These are phyloP conservation scores for Pythium dissimile DNA, from an alignment of 352 stramenopile species.

Conservation along the genomic window DNA sequence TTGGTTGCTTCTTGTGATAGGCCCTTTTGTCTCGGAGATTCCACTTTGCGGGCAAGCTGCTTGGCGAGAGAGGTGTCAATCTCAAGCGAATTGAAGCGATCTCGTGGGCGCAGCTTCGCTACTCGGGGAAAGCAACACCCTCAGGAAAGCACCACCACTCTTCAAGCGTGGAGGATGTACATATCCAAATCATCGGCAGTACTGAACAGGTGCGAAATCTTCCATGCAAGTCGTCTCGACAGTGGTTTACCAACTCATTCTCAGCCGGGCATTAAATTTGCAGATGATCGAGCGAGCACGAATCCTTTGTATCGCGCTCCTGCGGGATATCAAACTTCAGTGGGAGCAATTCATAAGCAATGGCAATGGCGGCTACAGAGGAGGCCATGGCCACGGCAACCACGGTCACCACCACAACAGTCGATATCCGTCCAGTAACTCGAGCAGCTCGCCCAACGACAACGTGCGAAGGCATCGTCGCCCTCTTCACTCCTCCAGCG, in stretches of 20 bases:
- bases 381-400: not conserved
- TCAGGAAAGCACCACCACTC: constrained; percentile 19
- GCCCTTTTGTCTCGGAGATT: constrained; percentile 54
- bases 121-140: constrained; percentile 38
- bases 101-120: constrained; percentile 50
- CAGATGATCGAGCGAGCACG: constrained; percentile 34
- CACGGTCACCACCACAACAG: not conserved
- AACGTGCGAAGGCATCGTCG: constrained; percentile 15
- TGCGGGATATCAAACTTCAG: constrained; percentile 51
- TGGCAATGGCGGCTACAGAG: not conserved
- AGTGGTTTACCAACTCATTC: not conserved
- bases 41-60: constrained; percentile 54
- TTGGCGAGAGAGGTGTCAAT: constrained; percentile 60
- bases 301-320: constrained; percentile 33
- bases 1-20: no score
- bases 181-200: constrained; percentile 52
- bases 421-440: not conserved
- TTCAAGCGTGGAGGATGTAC: constrained; percentile 27
- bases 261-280: constrained; percentile 1
- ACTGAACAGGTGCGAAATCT: constrained; percentile 36
- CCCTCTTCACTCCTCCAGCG: constrained; percentile 5
- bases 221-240: not conserved
- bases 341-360: constrained; percentile 42
- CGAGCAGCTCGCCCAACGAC: constrained; percentile 9
- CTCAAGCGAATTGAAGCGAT: constrained; percentile 60